Conservation (phyloP, 2,329 filamentous ascomycete species). For the Aureobasidium sp. region DNA sequence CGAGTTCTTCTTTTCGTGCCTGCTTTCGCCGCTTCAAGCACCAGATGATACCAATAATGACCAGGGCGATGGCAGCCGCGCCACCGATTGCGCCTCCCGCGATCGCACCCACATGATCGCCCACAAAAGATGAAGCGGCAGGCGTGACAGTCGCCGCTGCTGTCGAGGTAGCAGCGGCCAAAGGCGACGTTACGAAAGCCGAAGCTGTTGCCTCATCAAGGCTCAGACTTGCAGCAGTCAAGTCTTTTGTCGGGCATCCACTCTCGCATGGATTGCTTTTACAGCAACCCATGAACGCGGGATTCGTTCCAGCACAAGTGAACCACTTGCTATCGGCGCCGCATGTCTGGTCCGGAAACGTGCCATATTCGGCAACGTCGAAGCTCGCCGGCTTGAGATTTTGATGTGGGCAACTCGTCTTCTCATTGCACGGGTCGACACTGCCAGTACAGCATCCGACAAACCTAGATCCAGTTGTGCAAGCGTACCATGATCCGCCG, state of each 20-base stretch:
- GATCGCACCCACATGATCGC: neutral
- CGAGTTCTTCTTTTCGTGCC: neutral
- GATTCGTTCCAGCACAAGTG: constrained; percentile 9
- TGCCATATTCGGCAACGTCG: constrained; percentile 4
- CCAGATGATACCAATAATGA: neutral
- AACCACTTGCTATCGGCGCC: constrained; percentile 2
- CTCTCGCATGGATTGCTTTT: constrained; percentile 8
- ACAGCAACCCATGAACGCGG: constrained; percentile 15
- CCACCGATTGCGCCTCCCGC: constrained; percentile 1
- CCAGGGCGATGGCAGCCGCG: neutral
- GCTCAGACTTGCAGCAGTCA: constrained; percentile 7
- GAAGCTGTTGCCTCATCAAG: neutral
- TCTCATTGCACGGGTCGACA: constrained; percentile 8
- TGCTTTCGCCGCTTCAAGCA: neutral
- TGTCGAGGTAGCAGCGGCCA: neutral
- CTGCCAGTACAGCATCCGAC: constrained; percentile 13
- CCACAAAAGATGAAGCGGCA: neutral
- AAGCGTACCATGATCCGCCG: constrained; percentile 9
- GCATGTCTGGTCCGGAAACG: constrained; percentile 10
- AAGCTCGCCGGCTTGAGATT: constrained; percentile 13
- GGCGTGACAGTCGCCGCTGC: neutral
- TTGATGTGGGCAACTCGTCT: neutral
- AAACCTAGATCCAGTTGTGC: constrained; percentile 10
- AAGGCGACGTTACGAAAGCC: neutral
- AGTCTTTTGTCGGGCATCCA: constrained; percentile 1